Conservation (phyloP, 306 rosid species). For the Comarum palustre region DNA sequence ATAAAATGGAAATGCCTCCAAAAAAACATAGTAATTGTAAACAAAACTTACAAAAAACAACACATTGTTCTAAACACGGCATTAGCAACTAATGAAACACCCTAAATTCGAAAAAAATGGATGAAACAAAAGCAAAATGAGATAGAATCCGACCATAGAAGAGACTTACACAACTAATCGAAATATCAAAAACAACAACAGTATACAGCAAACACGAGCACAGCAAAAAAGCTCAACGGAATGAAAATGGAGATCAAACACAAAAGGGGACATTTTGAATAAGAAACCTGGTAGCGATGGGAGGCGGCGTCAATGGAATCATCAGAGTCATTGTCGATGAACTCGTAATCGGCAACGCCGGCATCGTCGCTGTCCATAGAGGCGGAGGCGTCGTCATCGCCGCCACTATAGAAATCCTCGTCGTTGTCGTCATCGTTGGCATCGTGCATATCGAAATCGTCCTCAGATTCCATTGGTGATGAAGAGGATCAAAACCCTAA, state of each 20-base stretch:
- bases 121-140: too few relatives aligned
- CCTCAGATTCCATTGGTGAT: slow-evolving; percentile 49
- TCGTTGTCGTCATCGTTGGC: slow-evolving; percentile 54
- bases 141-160: background rate
- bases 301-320: slow-evolving; percentile 50
- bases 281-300: slow-evolving; percentile 43
- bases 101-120: too few relatives aligned
- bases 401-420: slow-evolving; percentile 55
- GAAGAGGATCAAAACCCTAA: slow-evolving; percentile 33
- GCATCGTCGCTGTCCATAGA: slow-evolving; percentile 58
- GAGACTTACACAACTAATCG: background rate
- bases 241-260: background rate
- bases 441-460: slow-evolving; percentile 60
- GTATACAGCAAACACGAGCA: background rate
- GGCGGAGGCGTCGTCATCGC: slow-evolving; percentile 49
- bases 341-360: slow-evolving; percentile 56
- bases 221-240: background rate
- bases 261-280: too few relatives aligned
- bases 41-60: background rate
- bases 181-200: background rate
- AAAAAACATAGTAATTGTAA: background rate
- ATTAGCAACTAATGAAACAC: too few relatives aligned
- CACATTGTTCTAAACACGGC: background rate
- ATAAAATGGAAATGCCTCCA: background rate
- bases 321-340: slow-evolving; percentile 57